A percentile compares a stretch with the other conserved stretches of the same genome.
Conservation (phyloP, 2,329 filamentous ascomycete species). For the Chaetoscypha palmicola region DNA sequence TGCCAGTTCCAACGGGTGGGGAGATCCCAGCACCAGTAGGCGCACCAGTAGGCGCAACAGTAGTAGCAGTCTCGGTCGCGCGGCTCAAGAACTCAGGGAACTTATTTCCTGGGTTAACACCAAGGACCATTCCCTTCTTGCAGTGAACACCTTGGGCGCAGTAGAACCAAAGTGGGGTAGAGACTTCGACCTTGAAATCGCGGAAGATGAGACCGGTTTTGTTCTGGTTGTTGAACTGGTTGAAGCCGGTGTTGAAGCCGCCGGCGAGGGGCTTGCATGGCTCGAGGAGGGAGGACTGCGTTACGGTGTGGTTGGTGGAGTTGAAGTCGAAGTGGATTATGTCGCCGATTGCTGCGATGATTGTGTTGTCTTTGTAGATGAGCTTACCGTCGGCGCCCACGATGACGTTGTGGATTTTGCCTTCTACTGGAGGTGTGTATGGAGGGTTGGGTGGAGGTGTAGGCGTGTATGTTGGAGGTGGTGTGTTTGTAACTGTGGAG, state of each 20-base stretch:
- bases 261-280: constrained; percentile 53
- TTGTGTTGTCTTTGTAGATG: constrained; percentile 49
- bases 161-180: constrained; percentile 26
- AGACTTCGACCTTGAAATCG: constrained; percentile 16
- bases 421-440: neutral
- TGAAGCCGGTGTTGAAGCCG: constrained; percentile 60
- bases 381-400: constrained; percentile 11
- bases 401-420: constrained; percentile 8
- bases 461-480: neutral
- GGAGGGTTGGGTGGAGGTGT: constrained; percentile 1
- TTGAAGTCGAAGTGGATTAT: constrained; percentile 66
- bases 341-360: constrained; percentile 56
- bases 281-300: constrained; percentile 58
- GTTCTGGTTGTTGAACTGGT: constrained; percentile 61
- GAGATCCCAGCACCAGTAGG: neutral
- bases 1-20: neutral
- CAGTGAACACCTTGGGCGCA: constrained; percentile 29
- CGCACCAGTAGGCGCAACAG: neutral
- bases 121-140: constrained; percentile 27
- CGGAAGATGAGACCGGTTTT: constrained; percentile 12
- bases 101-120: constrained; percentile 21
- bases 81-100: constrained; percentile 15
- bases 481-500: constrained; percentile 7
- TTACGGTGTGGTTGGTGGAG: constrained; percentile 64
- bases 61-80: constrained; percentile 8